Percentiles rank a stretch among this genome's conserved stretches.
These are phyloP conservation scores for Tulasnella sp. DNA, from an alignment of 768 basidiomycete species.

Conservation along the genomic window DNA sequence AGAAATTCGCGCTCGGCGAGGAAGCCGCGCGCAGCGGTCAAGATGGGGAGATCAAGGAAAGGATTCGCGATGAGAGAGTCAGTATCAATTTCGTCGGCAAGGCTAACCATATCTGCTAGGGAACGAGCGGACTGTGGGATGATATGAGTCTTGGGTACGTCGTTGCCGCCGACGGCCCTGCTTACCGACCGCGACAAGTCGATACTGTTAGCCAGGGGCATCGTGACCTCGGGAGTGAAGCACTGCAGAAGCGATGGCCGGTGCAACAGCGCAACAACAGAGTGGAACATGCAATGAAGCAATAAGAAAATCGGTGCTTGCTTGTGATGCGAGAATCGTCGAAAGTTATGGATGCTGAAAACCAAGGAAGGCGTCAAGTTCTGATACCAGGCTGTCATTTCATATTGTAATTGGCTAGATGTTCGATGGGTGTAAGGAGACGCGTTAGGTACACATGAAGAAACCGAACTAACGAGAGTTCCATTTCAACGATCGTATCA, in stretches of 20 bases:
- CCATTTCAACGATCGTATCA: conserved; percentile 16
- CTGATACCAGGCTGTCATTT: conserved; percentile 20
- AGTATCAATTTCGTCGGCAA: conserved; percentile 17
- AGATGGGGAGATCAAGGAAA: conserved; percentile 20
- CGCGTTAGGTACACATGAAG: not conserved
- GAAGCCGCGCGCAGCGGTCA: conserved; percentile 19
- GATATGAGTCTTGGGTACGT: not conserved
- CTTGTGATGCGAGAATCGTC: conserved; percentile 16
- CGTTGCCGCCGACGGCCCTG: not conserved
- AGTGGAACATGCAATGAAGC: conserved; percentile 21
- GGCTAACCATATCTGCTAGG: conserved; percentile 18
- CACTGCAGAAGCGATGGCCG: conserved; percentile 18
- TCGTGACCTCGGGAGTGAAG: conserved; percentile 18
- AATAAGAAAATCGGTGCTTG: conserved; percentile 19
- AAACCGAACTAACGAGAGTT: conserved; percentile 14
- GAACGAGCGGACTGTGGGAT: conserved; percentile 18
- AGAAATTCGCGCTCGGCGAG: conserved; percentile 17
- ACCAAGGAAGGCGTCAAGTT: conserved; percentile 16
- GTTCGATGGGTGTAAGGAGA: not conserved
- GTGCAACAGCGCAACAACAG: conserved; percentile 18
- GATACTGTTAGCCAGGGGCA: conserved; percentile 17
- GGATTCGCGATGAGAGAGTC: conserved; percentile 18
- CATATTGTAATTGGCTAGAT: conserved; percentile 19
- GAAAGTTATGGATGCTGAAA: conserved; percentile 20
- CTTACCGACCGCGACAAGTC: conserved; percentile 19